These are phyloP conservation scores for Leccinum ponderosum DNA, from an alignment of 1,284 basidiomycete genomes.

Conservation along the genomic window DNA sequence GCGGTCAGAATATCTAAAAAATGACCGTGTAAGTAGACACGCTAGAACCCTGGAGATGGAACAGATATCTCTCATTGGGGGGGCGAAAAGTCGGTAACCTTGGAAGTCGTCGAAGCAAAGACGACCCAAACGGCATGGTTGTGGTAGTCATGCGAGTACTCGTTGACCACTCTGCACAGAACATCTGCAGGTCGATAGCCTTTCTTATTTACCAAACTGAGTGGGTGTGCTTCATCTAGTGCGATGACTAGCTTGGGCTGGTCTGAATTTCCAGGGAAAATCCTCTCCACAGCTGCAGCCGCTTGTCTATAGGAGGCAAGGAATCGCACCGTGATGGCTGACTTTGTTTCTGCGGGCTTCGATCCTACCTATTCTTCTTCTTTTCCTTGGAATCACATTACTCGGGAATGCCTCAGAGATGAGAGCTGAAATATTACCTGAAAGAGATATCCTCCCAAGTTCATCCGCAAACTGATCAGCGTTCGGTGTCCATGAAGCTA, in stretches of 20 bases:
- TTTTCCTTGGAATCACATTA: not conserved
- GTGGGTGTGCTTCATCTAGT: not conserved
- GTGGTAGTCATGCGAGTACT: not conserved
- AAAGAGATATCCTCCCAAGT: not conserved
- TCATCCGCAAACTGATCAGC: not conserved
- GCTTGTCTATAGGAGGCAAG: not conserved
- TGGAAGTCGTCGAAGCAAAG: not conserved
- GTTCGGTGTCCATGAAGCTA: not conserved
- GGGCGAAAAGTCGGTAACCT: not conserved
- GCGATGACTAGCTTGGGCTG: not conserved
- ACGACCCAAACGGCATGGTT: not conserved
- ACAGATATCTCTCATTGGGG: not conserved
- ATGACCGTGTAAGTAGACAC: not conserved
- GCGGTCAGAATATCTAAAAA: not conserved
- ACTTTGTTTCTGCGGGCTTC: not conserved
- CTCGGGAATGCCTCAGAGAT: not conserved
- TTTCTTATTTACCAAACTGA: not conserved
- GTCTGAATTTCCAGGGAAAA: not conserved
- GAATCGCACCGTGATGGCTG: not conserved
- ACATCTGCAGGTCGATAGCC: not conserved
- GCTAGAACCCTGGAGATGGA: not conserved
- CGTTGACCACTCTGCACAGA: not conserved
- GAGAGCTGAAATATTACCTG: not conserved
- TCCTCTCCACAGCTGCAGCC: not conserved
- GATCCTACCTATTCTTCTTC: not conserved